Evolutionary conservation across 495 filamentous ascomycete genomes (phyloP).

Genomic region (Penicillium robsamsonii): DNA sequence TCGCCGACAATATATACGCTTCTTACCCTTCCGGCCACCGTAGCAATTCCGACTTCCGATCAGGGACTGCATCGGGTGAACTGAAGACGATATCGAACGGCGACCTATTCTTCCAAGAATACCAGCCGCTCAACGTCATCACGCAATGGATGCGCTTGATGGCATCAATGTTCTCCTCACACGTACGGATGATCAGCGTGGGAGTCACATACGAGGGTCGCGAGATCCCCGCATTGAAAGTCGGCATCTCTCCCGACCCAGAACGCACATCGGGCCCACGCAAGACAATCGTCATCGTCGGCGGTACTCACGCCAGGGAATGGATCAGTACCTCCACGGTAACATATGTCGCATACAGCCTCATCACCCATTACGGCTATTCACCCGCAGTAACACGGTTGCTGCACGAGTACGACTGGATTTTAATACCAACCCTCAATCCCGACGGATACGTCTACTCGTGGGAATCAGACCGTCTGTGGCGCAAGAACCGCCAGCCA

Average conservation of each 20-base stretch:
- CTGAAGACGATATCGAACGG: constrained; percentile 34
- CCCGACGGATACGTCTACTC: constrained; percentile 93
- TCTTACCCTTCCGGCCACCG: constrained; percentile 61
- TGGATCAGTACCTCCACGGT: constrained; percentile 95
- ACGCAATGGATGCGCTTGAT: constrained; percentile 86
- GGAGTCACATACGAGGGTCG: constrained; percentile 83
- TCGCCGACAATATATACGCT: constrained; percentile 71
- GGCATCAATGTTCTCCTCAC: constrained; percentile 80
- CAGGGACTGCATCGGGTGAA: constrained; percentile 34
- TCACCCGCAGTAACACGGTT: constrained; percentile 65
- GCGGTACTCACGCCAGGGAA: constrained; percentile 87
- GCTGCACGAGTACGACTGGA: constrained; percentile 76
- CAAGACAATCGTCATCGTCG: constrained; percentile 79
- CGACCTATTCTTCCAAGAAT: constrained; percentile 84
- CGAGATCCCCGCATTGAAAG: constrained; percentile 74
- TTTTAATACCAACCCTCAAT: constrained; percentile 88
- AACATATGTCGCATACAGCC: constrained; percentile 85
- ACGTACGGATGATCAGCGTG: constrained; percentile 69
- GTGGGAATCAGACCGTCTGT: constrained; percentile 87
- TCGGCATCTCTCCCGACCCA: constrained; percentile 59
- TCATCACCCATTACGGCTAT: constrained; percentile 79
- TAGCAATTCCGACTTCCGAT: constrained; percentile 28
- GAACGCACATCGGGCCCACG: constrained; percentile 45
- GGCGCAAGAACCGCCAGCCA: constrained; percentile 91
- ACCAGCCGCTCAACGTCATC: constrained; percentile 78